Evolutionary conservation across 257 asterid genomes (phyloP), one percentile per base, ranked within the genome.

Genomic region (Salvia splendens): DNA sequence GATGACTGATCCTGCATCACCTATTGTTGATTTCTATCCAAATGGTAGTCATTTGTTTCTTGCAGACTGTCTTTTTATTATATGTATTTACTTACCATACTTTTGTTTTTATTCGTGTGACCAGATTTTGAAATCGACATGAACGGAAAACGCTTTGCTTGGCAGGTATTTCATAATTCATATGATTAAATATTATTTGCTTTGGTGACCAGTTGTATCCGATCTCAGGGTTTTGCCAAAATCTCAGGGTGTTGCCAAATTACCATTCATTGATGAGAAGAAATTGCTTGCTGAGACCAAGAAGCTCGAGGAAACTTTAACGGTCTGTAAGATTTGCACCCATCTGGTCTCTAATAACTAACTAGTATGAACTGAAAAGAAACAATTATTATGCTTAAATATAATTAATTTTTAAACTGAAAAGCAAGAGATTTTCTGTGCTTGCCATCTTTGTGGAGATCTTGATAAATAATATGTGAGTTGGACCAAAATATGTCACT

Each of bases 121-220:
- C 74, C 75, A 94, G 97, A 91, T 76, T 88, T 94, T 80, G 97
- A 91, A 70, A 79, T 91, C 64, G 97, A 94, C 83, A 94, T 94
- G 99, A 86, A 87, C 38, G 96, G 99, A 61, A 93, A 94, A 90
- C 95, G 96, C 72, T 87, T 88, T 70, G 89, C 97, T 46, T 91
- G 99, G 97, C 99, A 94, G 97, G 99, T 86, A 57, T 64, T 41
- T 72, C 64, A 24, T 24, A 24, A 24, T 24, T 24, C 30, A 49
- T 50, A 48, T 49, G 17, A 30, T 42, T 66, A 43, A 50, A 17
- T 50, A 64, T 57, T 53, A 32, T 15, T 67, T 50, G 3, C 20
- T 8, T 57, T 24, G 30, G 30, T 24, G 30, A 24, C 30, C 30
- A 24, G 30, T 24, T 24, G 30, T 24, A 24, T 24, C 53, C 56